Evolutionary conservation across 2,329 filamentous ascomycete species (phyloP).

Genomic region (Chaetomiaceae sp.): DNA sequence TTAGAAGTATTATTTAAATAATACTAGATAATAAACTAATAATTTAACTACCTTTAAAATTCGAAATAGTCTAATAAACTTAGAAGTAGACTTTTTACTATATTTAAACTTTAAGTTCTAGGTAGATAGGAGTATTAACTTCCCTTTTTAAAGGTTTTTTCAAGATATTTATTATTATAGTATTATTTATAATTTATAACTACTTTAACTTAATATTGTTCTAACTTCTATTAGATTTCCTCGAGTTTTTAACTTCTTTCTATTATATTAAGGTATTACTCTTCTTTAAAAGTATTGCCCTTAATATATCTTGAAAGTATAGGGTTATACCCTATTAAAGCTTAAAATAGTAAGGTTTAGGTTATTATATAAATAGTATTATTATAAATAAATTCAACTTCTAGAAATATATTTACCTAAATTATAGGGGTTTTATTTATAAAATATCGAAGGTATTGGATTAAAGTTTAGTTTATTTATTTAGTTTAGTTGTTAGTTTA

Average conservation of each 20-base stretch:
- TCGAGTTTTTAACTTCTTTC: not conserved
- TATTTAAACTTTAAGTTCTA: not conserved
- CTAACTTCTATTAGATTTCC: not conserved
- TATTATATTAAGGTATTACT: not conserved
- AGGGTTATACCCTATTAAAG: not conserved
- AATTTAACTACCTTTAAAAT: not conserved
- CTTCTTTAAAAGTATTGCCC: not conserved
- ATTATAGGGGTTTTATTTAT: not conserved
- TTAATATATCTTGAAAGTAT: not conserved
- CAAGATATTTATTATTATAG: not conserved
- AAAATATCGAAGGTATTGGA: not conserved
- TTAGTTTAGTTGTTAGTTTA: not conserved
- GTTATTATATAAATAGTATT: not conserved
- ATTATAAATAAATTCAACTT: not conserved
- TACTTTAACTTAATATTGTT: not conserved
- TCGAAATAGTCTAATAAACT: constrained; percentile 2
- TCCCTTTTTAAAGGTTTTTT: not conserved
- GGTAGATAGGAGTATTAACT: not conserved
- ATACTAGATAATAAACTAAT: not conserved
- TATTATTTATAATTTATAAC: not conserved
- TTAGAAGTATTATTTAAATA: not conserved
- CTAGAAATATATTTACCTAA: not conserved
- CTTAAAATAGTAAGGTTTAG: not conserved
- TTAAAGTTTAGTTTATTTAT: not conserved
- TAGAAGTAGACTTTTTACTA: not conserved